Conservation (phyloP, 1,284 basidiomycete species). For the Xerocomus subilludens region DNA sequence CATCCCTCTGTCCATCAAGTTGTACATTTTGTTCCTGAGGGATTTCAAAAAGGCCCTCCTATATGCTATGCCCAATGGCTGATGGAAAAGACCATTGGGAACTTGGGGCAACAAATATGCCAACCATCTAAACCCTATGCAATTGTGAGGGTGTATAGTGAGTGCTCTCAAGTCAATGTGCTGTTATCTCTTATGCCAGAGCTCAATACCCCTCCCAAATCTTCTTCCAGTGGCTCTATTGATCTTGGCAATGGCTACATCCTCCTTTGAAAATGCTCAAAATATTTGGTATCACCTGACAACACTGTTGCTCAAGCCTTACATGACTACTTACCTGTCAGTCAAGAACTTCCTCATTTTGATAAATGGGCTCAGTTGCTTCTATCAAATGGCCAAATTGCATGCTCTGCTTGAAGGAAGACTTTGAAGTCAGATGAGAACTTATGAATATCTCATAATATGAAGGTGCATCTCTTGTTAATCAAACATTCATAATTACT, state of each 20-base stretch:
- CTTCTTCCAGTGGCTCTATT: neutral
- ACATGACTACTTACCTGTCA: neutral
- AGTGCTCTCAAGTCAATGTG: neutral
- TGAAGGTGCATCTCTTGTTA: neutral
- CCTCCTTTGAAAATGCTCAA: neutral
- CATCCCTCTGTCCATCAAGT: neutral
- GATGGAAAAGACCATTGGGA: constrained; percentile 31
- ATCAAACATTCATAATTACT: no score
- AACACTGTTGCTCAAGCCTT: neutral
- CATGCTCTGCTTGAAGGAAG: neutral
- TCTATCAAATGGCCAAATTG: constrained; percentile 4
- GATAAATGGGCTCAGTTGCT: neutral
- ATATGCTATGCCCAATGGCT: constrained; percentile 37
- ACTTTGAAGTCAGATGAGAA: neutral
- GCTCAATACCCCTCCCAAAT: neutral
- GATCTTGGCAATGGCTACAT: constrained; percentile 1
- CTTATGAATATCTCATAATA: neutral
- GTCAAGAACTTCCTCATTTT: neutral
- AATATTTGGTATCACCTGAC: neutral
- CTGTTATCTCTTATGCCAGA: neutral
- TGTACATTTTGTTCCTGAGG: neutral
- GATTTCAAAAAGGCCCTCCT: constrained; percentile 8
- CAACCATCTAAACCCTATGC: neutral
- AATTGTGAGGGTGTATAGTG: neutral
- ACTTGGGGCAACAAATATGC: constrained; percentile 23